Percentiles rank a stretch among this genome's conserved stretches.
Conservation (phyloP, 2,329 filamentous ascomycete genomes). For the Didymella lethalis region DNA sequence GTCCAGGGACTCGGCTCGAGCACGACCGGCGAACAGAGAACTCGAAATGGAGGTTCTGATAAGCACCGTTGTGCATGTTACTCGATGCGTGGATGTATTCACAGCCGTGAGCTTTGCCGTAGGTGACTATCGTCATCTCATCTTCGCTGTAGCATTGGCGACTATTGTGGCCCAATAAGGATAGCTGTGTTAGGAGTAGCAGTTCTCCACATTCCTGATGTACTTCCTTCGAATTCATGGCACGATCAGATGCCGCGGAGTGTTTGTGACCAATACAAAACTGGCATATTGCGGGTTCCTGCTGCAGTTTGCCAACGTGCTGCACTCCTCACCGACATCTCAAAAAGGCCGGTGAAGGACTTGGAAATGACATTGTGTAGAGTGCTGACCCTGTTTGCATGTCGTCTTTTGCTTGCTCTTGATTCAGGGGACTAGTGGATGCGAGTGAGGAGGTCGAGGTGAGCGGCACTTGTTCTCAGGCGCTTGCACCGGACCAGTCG, state of each 20-base stretch:
- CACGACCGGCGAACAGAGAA: neutral
- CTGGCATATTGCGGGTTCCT: neutral
- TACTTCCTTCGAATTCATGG: neutral
- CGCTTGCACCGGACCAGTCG: neutral
- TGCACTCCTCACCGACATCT: neutral
- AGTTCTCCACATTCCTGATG: slow-evolving; percentile 1
- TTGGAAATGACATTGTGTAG: neutral
- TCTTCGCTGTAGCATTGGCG: neutral
- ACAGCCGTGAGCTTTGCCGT: neutral
- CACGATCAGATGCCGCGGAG: neutral
- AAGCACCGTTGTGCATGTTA: neutral
- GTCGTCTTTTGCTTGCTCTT: neutral
- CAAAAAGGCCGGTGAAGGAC: neutral
- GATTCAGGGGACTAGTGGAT: neutral
- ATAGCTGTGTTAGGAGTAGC: neutral
- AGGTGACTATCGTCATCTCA: neutral
- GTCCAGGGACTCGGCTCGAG: neutral
- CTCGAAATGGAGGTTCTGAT: neutral
- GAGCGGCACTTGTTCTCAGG: neutral
- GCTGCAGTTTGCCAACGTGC: neutral
- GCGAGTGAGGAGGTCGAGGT: neutral
- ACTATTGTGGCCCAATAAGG: neutral
- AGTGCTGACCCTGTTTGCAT: neutral
- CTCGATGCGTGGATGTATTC: too few relatives aligned
- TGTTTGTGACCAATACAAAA: neutral